These are phyloP conservation scores for Emmonsiellopsis sp. DNA, from an alignment of 2,329 filamentous ascomycete genomes.

Conservation along the genomic window DNA sequence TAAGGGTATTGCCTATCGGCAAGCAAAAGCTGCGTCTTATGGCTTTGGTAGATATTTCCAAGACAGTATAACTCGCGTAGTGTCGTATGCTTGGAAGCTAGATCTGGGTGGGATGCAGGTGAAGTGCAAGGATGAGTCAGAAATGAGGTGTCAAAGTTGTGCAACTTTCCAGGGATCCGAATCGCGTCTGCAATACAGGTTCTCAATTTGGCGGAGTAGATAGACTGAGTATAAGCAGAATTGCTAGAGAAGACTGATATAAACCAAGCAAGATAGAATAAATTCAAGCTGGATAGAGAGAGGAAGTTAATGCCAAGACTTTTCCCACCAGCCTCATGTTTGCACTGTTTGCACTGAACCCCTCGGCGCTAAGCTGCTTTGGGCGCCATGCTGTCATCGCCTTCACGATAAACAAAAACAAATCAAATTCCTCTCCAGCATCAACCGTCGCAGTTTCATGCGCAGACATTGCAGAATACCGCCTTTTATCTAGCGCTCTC, in stretches of 20 bases:
- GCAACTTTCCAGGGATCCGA: too few relatives aligned
- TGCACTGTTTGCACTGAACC: slow-evolving; percentile 28
- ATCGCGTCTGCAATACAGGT: too few relatives aligned
- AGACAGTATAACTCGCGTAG: too few relatives aligned
- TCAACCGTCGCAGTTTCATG: background rate
- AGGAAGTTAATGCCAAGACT: background rate
- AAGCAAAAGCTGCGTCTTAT: background rate
- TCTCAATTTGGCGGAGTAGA: too few relatives aligned
- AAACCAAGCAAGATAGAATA: background rate
- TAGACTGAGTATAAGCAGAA: background rate
- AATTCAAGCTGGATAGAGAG: background rate
- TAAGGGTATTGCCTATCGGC: slow-evolving; percentile 1
- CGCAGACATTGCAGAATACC: background rate
- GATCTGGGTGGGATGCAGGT: too few relatives aligned
- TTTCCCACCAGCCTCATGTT: slow-evolving; percentile 17
- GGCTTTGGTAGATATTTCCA: background rate
- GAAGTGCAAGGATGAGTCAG: too few relatives aligned
- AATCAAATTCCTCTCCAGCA: slow-evolving; percentile 5
- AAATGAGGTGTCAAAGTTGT: too few relatives aligned
- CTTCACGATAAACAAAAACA: slow-evolving; percentile 14
- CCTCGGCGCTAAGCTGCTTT: slow-evolving; percentile 27
- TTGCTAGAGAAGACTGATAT: background rate
- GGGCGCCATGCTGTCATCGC: slow-evolving; percentile 3
- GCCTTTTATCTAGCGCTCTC: background rate
- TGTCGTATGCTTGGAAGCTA: too few relatives aligned